Evolutionary conservation across 2,329 filamentous ascomycete genomes (phyloP).

Genomic region (Colletotrichum simmondsii): DNA sequence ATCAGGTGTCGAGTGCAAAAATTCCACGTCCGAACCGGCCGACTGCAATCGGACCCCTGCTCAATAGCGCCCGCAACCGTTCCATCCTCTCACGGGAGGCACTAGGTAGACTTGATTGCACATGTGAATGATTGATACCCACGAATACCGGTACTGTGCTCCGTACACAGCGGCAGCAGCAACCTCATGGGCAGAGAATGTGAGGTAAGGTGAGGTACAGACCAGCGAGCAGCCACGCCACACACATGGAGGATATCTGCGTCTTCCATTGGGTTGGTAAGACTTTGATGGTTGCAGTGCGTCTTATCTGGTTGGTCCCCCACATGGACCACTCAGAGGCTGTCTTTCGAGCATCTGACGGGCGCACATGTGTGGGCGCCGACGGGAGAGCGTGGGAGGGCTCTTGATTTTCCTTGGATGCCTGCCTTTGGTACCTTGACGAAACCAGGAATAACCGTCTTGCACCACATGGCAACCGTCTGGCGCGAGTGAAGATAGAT

Average conservation of each 20-base stretch:
- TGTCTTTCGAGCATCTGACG: conserved; percentile 2
- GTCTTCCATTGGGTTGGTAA: neutral
- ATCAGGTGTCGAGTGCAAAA: neutral
- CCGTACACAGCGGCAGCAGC: neutral
- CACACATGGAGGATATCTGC: neutral
- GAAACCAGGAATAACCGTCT: neutral
- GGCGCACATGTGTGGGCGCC: conserved; percentile 18
- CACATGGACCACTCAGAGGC: conserved; percentile 27
- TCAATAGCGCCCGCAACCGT: neutral
- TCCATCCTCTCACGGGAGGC: neutral
- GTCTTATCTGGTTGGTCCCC: conserved; percentile 28
- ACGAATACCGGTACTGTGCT: neutral
- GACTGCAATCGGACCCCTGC: neutral
- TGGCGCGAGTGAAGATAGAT: neutral
- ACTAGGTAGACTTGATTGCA: neutral
- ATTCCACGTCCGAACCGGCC: neutral
- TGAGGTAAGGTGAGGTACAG: neutral
- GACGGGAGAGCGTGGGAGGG: neutral
- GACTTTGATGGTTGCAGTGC: neutral
- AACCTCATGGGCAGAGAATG: neutral
- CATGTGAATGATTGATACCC: neutral
- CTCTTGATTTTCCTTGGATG: neutral
- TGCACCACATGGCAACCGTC: neutral
- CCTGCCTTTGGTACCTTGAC: neutral
- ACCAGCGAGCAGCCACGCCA: neutral